These are phyloP conservation scores for Salix koriyanagi DNA, from an alignment of 345 rosid genomes.

Conservation along the genomic window DNA sequence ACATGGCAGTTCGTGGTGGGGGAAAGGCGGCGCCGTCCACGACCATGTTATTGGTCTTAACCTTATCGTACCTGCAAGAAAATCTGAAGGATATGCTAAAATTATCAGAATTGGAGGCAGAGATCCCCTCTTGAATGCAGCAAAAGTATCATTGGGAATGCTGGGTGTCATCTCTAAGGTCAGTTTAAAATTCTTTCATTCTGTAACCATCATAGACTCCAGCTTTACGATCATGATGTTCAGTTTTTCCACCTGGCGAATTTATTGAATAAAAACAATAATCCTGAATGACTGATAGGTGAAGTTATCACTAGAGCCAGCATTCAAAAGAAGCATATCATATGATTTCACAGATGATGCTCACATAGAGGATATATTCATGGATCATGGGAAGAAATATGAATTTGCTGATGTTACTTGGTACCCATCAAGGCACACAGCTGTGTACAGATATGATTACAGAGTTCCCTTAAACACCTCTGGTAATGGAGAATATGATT, in stretches of 20 bases:
- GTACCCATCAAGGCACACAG: constrained; percentile 71
- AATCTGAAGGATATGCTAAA: constrained; percentile 63
- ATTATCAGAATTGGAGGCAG: constrained; percentile 40
- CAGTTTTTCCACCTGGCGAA: neutral
- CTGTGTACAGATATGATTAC: constrained; percentile 69
- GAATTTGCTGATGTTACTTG: constrained; percentile 85
- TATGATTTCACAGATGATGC: constrained; percentile 66
- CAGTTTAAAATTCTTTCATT: neutral
- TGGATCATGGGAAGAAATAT: constrained; percentile 54
- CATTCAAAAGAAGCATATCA: constrained; percentile 70
- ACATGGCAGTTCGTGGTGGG: constrained; percentile 97
- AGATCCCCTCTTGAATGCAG: constrained; percentile 68
- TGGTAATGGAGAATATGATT: constrained; percentile 67
- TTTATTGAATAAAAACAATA: neutral
- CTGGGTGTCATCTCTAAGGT: constrained; percentile 91
- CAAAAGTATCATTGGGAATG: constrained; percentile 64
- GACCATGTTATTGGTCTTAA: constrained; percentile 73
- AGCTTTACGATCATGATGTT: neutral
- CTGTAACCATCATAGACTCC: neutral
- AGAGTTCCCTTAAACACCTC: constrained; percentile 45
- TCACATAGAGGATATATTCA: constrained; percentile 43
- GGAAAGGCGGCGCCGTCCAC: constrained; percentile 86
- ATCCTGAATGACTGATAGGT: constrained; percentile 37
- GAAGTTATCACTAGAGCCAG: constrained; percentile 51
- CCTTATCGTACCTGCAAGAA: constrained; percentile 53